A percentile compares a stretch with the other conserved stretches of the same genome.
These are phyloP conservation scores for Cephalotrichum gorgonifer DNA, from an alignment of 2,329 filamentous ascomycete genomes.

Conservation along the genomic window DNA sequence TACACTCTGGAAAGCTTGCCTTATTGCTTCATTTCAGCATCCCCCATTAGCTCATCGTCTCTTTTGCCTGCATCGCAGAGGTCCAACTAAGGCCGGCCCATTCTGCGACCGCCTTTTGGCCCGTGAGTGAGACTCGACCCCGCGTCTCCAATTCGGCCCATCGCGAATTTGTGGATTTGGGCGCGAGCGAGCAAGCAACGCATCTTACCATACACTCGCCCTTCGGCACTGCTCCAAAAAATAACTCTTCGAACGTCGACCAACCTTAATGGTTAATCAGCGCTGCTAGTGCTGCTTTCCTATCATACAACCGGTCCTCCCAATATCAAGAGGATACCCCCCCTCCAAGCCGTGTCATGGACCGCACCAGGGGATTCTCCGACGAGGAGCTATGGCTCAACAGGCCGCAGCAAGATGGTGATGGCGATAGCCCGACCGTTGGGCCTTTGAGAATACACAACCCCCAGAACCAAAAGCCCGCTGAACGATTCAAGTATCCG, in stretches of 20 bases:
- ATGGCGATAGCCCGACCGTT: conserved; percentile 63
- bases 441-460: conserved; percentile 81
- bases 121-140: conserved; percentile 1
- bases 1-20: neutral
- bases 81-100: neutral
- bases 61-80: neutral
- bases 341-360: conserved; percentile 21
- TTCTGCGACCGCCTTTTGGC: conserved; percentile 4
- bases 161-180: neutral
- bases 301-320: neutral
- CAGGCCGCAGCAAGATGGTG: conserved; percentile 36
- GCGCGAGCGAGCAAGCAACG: neutral
- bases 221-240: neutral
- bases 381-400: conserved; percentile 79
- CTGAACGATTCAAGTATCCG: conserved; percentile 40
- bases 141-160: neutral
- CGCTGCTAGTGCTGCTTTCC: neutral
- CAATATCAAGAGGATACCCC: neutral
- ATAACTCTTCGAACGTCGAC: neutral
- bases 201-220: neutral
- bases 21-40: neutral
- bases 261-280: neutral
- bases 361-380: conserved; percentile 52
- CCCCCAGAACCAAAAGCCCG: conserved; percentile 54
- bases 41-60: neutral